Conservation (phyloP, 2,329 filamentous ascomycete genomes). For the Colletotrichum liriopes region DNA sequence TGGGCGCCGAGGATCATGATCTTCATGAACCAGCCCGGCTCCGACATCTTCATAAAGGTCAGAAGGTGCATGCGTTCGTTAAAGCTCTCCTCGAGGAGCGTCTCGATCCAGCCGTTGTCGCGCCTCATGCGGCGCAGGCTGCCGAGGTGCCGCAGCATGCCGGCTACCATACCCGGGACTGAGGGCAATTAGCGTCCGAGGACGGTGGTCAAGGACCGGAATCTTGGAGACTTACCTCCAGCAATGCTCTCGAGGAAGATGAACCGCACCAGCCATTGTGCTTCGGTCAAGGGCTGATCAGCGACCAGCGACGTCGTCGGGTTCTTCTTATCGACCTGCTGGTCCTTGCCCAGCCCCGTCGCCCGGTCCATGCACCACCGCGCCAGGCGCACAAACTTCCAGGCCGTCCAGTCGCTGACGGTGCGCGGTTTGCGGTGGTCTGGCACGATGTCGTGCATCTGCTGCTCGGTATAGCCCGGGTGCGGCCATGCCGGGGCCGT, state of each 20-base stretch:
- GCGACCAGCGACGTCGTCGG: slow-evolving; percentile 70
- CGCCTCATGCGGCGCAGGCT: slow-evolving; percentile 88
- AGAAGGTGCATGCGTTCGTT: slow-evolving; percentile 96
- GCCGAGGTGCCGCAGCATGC: slow-evolving; percentile 91
- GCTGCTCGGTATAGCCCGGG: slow-evolving; percentile 81
- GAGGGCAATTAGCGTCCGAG: slow-evolving; percentile 2
- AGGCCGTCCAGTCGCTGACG: slow-evolving; percentile 84
- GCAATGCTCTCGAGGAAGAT: slow-evolving; percentile 95
- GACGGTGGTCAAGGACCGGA: neutral
- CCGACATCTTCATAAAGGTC: slow-evolving; percentile 91
- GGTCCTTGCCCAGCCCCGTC: slow-evolving; percentile 81
- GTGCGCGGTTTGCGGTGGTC: slow-evolving; percentile 83
- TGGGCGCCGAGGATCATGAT: slow-evolving; percentile 92
- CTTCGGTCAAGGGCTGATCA: slow-evolving; percentile 79
- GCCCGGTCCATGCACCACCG: slow-evolving; percentile 86
- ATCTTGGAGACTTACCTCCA: slow-evolving; percentile 59
- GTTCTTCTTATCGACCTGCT: slow-evolving; percentile 74
- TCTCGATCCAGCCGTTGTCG: slow-evolving; percentile 98
- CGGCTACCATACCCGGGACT: slow-evolving; percentile 96
- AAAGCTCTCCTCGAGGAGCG: slow-evolving; percentile 89
- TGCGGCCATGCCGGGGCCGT: slow-evolving; percentile 80
- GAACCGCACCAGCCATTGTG: slow-evolving; percentile 78
- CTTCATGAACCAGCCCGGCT: slow-evolving; percentile 86
- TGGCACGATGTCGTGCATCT: slow-evolving; percentile 82
- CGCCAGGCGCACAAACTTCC: slow-evolving; percentile 81